phyloP scores from a whole-genome alignment of 2,329 filamentous ascomycete genomes.

The Penicillium sp. region DNA sequence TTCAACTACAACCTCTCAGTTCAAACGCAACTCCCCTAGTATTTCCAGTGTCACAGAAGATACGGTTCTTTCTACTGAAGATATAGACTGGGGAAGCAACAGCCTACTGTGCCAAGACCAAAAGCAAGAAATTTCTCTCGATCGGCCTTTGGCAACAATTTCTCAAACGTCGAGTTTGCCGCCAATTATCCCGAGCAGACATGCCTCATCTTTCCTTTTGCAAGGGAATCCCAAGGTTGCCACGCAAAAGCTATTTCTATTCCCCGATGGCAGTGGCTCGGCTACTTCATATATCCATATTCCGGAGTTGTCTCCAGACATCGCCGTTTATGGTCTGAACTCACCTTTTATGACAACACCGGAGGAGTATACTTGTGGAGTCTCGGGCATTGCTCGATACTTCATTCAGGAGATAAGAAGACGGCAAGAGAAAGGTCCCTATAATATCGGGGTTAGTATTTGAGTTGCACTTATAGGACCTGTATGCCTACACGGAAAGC shows the following conservation, averaged over 20 bases:
- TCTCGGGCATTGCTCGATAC: neutral
- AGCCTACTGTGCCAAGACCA: neutral
- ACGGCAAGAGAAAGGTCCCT: constrained; percentile 6
- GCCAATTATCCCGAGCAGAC: neutral
- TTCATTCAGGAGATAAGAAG: neutral
- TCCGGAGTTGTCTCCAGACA: constrained; percentile 46
- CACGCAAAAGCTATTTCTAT: constrained; percentile 43
- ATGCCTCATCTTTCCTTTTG: neutral
- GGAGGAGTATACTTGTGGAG: constrained; percentile 33
- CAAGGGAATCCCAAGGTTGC: constrained; percentile 13
- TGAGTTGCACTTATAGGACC: too few species aligned
- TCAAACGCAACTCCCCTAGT: neutral
- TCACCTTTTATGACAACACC: constrained; percentile 44
- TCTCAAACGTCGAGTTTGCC: neutral
- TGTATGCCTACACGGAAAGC: too few species aligned
- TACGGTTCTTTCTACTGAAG: neutral
- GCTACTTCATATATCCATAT: constrained; percentile 47
- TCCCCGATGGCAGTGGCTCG: constrained; percentile 56
- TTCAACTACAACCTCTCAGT: neutral
- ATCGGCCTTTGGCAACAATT: neutral
- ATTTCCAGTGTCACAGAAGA: neutral
- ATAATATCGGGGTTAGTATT: constrained; percentile 4
- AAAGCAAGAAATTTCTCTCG: neutral
- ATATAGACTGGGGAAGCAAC: neutral
- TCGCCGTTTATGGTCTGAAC: constrained; percentile 59